phyloP scores from a whole-genome alignment of 306 rosid genomes.

The Dryas octopetala region DNA sequence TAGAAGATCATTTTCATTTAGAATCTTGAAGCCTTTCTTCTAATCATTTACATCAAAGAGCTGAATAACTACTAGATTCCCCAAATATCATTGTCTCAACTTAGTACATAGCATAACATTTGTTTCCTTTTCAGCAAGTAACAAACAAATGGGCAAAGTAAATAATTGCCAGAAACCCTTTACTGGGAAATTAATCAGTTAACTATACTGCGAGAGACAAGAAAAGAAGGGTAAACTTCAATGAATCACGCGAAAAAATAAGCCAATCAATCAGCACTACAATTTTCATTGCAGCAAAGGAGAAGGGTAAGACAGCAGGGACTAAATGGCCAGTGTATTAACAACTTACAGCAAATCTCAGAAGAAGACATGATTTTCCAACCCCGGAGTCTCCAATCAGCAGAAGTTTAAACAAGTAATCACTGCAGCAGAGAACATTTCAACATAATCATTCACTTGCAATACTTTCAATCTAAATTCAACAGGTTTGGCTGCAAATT shows the following conservation, averaged over 20 bases:
- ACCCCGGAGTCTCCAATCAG: slow-evolving; percentile 61
- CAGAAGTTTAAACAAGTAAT: slow-evolving; percentile 56
- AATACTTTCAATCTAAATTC: neutral
- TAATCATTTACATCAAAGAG: neutral
- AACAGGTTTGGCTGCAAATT: neutral
- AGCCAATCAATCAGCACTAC: neutral
- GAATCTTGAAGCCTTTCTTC: too few species aligned
- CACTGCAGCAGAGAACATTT: slow-evolving; percentile 34
- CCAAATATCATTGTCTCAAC: neutral
- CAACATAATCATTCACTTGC: neutral
- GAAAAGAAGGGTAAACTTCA: neutral
- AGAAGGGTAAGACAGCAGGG: neutral
- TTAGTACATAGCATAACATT: neutral
- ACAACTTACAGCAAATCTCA: slow-evolving; percentile 53
- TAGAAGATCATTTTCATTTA: too few species aligned
- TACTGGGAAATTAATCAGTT: neutral
- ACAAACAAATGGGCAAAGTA: too few species aligned
- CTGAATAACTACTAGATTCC: neutral
- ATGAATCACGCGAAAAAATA: neutral
- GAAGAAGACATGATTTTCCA: slow-evolving; percentile 54
- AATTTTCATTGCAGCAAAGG: neutral
- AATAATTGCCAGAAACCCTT: neutral
- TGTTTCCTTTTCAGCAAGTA: neutral
- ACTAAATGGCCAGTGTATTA: neutral
- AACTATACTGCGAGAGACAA: neutral